Conservation (phyloP, 2,329 filamentous ascomycete genomes). For the Trichophyton schoenleinii region DNA sequence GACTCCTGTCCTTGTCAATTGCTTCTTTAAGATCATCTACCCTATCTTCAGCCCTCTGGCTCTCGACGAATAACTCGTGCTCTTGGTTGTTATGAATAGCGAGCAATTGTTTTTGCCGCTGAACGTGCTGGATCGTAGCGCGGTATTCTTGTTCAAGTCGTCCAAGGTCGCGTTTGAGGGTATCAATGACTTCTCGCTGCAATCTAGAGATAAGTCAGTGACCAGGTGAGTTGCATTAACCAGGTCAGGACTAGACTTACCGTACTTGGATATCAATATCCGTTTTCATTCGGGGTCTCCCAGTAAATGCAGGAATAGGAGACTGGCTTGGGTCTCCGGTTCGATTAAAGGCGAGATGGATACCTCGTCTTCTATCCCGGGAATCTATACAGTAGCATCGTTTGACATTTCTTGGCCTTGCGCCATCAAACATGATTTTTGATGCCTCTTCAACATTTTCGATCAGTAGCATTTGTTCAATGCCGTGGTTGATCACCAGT, state of each 20-base stretch:
- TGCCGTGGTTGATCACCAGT: constrained; percentile 66
- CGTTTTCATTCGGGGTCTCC: constrained; percentile 62
- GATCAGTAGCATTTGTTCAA: constrained; percentile 77
- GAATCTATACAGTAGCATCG: constrained; percentile 54
- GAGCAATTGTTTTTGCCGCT: constrained; percentile 39
- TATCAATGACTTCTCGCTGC: constrained; percentile 38
- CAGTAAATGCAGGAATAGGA: constrained; percentile 42
- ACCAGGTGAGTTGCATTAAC: not conserved
- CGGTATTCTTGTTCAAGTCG: constrained; percentile 41
- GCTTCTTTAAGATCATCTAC: constrained; percentile 56
- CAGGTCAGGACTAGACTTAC: constrained; percentile 20
- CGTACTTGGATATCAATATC: constrained; percentile 57
- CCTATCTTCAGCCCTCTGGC: constrained; percentile 49
- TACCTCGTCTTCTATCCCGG: constrained; percentile 50
- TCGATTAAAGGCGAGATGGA: constrained; percentile 44
- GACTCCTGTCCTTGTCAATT: constrained; percentile 44
- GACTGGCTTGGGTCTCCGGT: constrained; percentile 39
- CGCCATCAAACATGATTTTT: constrained; percentile 52
- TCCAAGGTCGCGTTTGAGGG: constrained; percentile 44
- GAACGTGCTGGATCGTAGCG: constrained; percentile 37
- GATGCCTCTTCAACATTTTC: constrained; percentile 54
- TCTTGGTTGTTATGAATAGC: constrained; percentile 37
- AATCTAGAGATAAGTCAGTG: constrained; percentile 19
- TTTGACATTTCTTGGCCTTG: constrained; percentile 55
- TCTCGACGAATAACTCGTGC: constrained; percentile 40